Conservation (phyloP, 169 alveolate genomes). For the Eimeria praecox region DNA sequence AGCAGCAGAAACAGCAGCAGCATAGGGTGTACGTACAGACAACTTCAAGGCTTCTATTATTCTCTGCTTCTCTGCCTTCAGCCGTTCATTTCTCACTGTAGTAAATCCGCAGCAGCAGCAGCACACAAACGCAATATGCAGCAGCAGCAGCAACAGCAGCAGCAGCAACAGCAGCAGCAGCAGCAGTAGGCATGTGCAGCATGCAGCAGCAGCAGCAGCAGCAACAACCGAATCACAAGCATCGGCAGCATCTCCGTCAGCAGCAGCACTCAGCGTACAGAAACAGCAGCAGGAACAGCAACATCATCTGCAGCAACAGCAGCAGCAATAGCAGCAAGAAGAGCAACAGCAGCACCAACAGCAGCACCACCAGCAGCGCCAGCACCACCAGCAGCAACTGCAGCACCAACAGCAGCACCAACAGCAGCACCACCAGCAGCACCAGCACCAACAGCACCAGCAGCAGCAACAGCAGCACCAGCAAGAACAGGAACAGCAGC, state of each 20-base stretch:
- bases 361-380: not conserved
- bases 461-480: not conserved
- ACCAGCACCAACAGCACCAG: no score
- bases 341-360: not conserved
- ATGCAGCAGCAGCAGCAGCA: no score
- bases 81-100: conserved; percentile 15
- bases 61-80: not conserved
- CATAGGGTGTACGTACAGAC: not conserved
- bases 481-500: not conserved
- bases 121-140: not conserved
- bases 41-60: not conserved
- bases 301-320: not conserved
- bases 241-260: not conserved
- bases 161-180: not conserved
- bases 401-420: not conserved
- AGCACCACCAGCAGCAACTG: not conserved
- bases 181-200: no score
- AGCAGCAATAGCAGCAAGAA: not conserved
- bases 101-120: not conserved
- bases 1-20: conserved; percentile 47
- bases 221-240: conserved; percentile 34
- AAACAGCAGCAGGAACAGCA: not conserved
- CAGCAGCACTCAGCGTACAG: not conserved
- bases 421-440: no score
- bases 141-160: not conserved